These are phyloP conservation scores for Vigna hirtella DNA, from an alignment of 306 rosid species.

Conservation along the genomic window DNA sequence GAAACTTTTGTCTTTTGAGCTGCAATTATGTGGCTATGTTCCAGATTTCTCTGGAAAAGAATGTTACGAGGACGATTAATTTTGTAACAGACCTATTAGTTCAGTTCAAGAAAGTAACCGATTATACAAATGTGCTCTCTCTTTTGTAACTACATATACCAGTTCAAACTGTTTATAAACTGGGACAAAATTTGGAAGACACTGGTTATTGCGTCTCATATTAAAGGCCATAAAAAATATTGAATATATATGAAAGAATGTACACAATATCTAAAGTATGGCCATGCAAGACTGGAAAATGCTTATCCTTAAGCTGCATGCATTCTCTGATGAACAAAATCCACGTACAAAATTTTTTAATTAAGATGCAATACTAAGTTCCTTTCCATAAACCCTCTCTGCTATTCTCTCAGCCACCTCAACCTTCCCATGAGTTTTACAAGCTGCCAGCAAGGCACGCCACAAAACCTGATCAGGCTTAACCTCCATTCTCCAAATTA, in stretches of 20 bases:
- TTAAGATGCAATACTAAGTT: constrained; percentile 31
- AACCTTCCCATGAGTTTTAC: constrained; percentile 68
- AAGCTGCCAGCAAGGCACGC: constrained; percentile 66
- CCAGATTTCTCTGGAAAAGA: constrained; percentile 52
- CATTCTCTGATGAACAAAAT: not conserved
- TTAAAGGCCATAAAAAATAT: not conserved
- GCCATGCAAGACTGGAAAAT: not conserved
- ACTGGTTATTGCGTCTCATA: not conserved
- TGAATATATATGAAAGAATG: not conserved
- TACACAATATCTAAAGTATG: not conserved
- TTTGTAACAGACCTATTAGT: constrained; percentile 21
- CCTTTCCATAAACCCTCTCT: constrained; percentile 47
- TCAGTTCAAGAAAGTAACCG: constrained; percentile 24
- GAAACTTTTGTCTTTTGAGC: constrained; percentile 69
- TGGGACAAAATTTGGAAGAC: not conserved
- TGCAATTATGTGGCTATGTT: constrained; percentile 69
- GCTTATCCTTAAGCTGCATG: not conserved
- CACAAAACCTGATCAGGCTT: constrained; percentile 65
- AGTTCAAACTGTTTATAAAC: not conserved
- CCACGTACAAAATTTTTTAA: constrained; percentile 12
- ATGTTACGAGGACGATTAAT: constrained; percentile 50
- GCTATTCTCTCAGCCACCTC: constrained; percentile 69
- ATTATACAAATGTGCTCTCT: not conserved
- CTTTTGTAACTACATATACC: not conserved
- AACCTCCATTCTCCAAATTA: constrained; percentile 61